These are phyloP conservation scores for Meredithiella fracta DNA, from an alignment of 2,329 filamentous ascomycete genomes.

Conservation along the genomic window DNA sequence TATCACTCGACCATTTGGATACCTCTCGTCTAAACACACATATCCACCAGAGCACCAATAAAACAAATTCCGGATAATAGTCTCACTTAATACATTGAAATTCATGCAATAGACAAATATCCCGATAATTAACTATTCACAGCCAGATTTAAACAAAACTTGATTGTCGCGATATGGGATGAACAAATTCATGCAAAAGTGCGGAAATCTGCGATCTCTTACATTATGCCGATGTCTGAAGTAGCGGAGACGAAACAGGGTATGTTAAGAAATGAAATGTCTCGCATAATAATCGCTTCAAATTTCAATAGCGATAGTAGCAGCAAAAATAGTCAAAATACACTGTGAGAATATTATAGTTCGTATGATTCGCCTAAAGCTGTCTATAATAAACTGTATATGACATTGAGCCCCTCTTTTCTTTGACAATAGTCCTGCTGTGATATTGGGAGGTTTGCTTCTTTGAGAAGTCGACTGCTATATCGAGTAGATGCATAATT, in stretches of 20 bases:
- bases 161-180: background rate
- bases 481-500: background rate
- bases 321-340: background rate
- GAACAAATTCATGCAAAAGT: constrained; percentile 1
- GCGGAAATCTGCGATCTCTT: background rate
- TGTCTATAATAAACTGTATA: background rate
- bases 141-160: background rate
- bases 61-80: too few species aligned
- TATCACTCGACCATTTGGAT: background rate
- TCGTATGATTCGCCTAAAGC: background rate
- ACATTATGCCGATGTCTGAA: background rate
- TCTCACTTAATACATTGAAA: background rate
- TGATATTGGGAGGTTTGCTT: background rate
- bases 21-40: background rate
- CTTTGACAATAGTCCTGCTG: background rate
- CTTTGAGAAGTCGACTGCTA: background rate
- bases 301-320: background rate
- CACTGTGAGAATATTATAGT: too few species aligned
- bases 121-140: background rate
- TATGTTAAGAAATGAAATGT: too few species aligned
- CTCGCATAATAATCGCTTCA: too few species aligned
- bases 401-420: background rate
- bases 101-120: background rate
- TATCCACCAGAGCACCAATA: too few species aligned
- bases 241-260: background rate